These are phyloP conservation scores for Nakazawaea populi DNA, from an alignment of 805 yeast genomes.

Conservation along the genomic window DNA sequence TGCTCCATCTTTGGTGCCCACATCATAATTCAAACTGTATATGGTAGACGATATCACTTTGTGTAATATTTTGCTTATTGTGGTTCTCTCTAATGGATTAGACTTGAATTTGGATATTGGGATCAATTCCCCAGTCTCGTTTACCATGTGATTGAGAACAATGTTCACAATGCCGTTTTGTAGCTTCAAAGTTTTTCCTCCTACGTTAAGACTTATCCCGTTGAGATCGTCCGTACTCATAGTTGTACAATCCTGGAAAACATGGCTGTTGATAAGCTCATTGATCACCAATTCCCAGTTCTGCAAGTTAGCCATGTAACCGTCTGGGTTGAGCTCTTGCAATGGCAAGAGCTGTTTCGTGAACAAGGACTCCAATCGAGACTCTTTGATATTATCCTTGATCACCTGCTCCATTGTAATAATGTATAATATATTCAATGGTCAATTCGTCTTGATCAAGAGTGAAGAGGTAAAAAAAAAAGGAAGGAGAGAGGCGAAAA, in stretches of 20 bases:
- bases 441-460: not conserved
- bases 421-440: not conserved
- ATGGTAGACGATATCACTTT: not conserved
- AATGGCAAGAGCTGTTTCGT: conserved; percentile 2
- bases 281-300: conserved; percentile 7
- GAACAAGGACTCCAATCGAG: conserved; percentile 6
- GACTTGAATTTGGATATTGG: conserved; percentile 1
- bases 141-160: conserved; percentile 7
- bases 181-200: not conserved
- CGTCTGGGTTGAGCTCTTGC: conserved; percentile 7
- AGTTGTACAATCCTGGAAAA: not conserved
- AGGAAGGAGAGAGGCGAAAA: not conserved
- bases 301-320: conserved; percentile 5
- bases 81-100: not conserved
- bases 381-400: conserved; percentile 2
- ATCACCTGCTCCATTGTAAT: conserved; percentile 1
- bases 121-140: not conserved
- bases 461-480: not conserved
- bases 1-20: not conserved
- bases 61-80: not conserved
- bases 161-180: not conserved
- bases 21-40: not conserved
- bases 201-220: not conserved
- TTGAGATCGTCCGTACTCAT: not conserved
- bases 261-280: not conserved